Evolutionary conservation across 73 alveolate genomes (phyloP).

Genomic region (Paraurostyla sp.): DNA sequence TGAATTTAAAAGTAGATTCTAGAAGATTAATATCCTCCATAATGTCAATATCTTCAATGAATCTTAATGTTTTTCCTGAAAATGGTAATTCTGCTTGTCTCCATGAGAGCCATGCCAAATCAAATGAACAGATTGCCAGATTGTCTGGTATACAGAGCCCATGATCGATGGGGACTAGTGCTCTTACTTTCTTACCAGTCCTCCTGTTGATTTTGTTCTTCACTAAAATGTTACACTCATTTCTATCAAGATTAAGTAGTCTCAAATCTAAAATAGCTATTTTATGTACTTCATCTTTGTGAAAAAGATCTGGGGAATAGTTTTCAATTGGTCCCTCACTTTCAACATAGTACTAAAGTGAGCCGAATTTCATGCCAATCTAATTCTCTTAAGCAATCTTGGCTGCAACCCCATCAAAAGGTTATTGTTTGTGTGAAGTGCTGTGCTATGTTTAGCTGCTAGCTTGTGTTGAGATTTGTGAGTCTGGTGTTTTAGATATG

Average conservation of each 20-base stretch:
- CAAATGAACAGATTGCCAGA: slow-evolving; percentile 93
- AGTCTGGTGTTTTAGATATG: slow-evolving; percentile 8
- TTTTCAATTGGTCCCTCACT: slow-evolving; percentile 93
- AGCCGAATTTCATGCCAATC: slow-evolving; percentile 91
- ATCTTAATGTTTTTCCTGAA: slow-evolving; percentile 80
- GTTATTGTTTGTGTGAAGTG: not conserved
- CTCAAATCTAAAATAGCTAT: slow-evolving; percentile 97
- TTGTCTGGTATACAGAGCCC: slow-evolving; percentile 95
- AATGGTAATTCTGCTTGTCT: slow-evolving; percentile 89
- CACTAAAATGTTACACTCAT: slow-evolving; percentile 96
- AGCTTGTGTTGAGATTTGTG: not conserved
- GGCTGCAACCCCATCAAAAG: not conserved
- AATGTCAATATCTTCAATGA: slow-evolving; percentile 87
- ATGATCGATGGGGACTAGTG: slow-evolving; percentile 97
- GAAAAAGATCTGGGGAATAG: slow-evolving; percentile 88
- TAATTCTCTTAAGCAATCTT: slow-evolving; percentile 58
- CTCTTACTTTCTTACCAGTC: slow-evolving; percentile 60
- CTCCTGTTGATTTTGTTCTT: slow-evolving; percentile 68
- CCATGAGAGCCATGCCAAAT: slow-evolving; percentile 97
- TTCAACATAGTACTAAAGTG: slow-evolving; percentile 89
- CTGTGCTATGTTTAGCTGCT: not conserved
- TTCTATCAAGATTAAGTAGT: slow-evolving; percentile 96
- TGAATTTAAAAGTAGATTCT: slow-evolving; percentile 84
- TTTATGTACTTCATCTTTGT: slow-evolving; percentile 93
- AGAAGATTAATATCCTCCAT: slow-evolving; percentile 87